phyloP scores from a whole-genome alignment of 257 asterid species.

The Galeopsis tetrahit region DNA sequence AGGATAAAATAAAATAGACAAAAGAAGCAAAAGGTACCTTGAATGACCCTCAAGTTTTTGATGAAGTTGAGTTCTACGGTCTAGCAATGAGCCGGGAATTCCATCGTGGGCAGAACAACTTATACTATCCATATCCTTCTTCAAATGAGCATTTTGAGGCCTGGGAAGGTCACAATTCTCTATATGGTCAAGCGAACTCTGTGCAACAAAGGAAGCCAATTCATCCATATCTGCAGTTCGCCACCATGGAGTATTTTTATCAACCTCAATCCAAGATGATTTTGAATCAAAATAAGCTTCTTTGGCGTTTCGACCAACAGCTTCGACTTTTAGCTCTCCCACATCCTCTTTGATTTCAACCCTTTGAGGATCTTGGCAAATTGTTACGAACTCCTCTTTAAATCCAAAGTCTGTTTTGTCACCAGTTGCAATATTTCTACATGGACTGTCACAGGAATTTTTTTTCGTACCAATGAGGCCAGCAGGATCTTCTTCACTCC shows the following conservation, averaged over 20 bases:
- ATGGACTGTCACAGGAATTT: constrained; percentile 35
- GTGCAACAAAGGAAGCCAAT: constrained; percentile 70
- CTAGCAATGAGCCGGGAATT: constrained; percentile 29
- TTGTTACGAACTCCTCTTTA: constrained; percentile 30
- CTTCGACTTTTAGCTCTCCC: constrained; percentile 35
- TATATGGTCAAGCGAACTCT: constrained; percentile 56
- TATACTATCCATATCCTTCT: constrained; percentile 46
- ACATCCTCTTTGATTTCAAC: constrained; percentile 35
- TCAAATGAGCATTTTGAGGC: constrained; percentile 52
- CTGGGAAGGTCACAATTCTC: constrained; percentile 90
- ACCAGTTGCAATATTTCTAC: constrained; percentile 33
- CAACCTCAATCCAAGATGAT: constrained; percentile 55
- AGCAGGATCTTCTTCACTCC: constrained; percentile 34
- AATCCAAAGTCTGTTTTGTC: constrained; percentile 35
- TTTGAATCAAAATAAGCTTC: constrained; percentile 46
- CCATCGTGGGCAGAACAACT: constrained; percentile 35
- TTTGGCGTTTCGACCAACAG: constrained; percentile 37
- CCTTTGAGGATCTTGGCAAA: constrained; percentile 27
- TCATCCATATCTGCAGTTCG: constrained; percentile 78
- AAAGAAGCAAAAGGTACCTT: constrained; percentile 47
- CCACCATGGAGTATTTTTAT: constrained; percentile 79
- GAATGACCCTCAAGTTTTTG: constrained; percentile 33
- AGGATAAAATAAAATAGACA: neutral
- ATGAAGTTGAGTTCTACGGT: no score
- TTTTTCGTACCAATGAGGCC: constrained; percentile 26